Evolutionary conservation across 768 basidiomycete species (phyloP), one percentile per base, ranked within the genome.

Genomic region (Hypholoma fasciculare): DNA sequence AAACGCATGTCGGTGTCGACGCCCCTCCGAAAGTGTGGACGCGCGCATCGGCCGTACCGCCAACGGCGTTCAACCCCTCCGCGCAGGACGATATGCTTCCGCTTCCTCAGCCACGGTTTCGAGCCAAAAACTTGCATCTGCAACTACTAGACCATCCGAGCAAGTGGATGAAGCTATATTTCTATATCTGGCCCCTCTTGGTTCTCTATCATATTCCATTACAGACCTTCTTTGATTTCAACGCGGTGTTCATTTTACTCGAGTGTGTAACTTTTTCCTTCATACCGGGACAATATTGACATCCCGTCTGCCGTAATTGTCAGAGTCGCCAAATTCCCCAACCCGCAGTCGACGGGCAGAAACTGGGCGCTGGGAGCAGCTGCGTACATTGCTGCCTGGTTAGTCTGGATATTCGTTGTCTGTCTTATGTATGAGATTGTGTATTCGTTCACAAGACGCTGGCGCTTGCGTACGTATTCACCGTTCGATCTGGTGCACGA

Each of bases 161-260:
- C 65, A 72, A 71, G 58, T 81, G 66, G 56, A 66, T 81, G 62
- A 82, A 75, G 62, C 65, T 88, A 47, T 86, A 86, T 71, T 93
- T 84, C 72, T 87, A 83, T 66, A 67, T 89, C 36, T 86, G 84
- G 68, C 89, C 88, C n/a, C 40, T 92, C 14, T 70, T 92, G 61
- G 80, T 84, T 6, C 85, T 93, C 69, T 85, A 83, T 17, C 88
- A 92, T 67, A 73, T 92, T 40, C 84, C 85, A 23, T 69, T 91
- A 8, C 92, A 94, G 70, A 86, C 88, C 0, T 95, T 89, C 68
- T 87, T 96, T 70, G 94, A 96, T 68, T 93, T 94, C 71, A 94
- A 95, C 70, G 86, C 88, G 64, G 86, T 89, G 62, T 96, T 86
- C 74, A 86, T 94, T 63, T 71, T 95, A 64, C 69, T 94, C 42